Conservation (phyloP, 2,329 filamentous ascomycete species). For the Stagonosporopsis chrysanthemi region DNA sequence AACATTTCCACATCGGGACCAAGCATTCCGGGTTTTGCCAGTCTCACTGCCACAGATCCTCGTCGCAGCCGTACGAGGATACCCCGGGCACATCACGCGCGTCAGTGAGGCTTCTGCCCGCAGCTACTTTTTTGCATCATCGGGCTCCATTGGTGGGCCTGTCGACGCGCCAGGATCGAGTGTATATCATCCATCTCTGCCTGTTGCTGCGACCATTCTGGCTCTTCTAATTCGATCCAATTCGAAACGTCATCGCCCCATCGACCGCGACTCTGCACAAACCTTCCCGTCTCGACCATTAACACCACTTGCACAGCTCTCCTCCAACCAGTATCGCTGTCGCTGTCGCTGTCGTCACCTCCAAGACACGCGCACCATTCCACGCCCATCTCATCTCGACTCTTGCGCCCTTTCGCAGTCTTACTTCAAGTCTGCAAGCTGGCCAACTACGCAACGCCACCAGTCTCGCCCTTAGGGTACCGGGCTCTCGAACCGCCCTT, state of each 20-base stretch:
- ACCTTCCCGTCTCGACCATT: slow-evolving; percentile 21
- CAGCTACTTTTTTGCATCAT: slow-evolving; percentile 41
- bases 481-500: slow-evolving; percentile 65
- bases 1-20: slow-evolving; percentile 49
- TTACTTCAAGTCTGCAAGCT: slow-evolving; percentile 62
- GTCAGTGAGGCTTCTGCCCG: slow-evolving; percentile 48
- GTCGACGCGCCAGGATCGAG: slow-evolving; percentile 45
- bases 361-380: slow-evolving; percentile 16
- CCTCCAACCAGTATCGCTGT: slow-evolving; percentile 25
- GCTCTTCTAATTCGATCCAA: slow-evolving; percentile 37
- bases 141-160: slow-evolving; percentile 48
- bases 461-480: slow-evolving; percentile 71
- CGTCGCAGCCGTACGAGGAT: slow-evolving; percentile 48
- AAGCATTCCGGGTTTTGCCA: slow-evolving; percentile 41
- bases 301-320: slow-evolving; percentile 10
- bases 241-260: slow-evolving; percentile 38
- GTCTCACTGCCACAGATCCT: slow-evolving; percentile 39
- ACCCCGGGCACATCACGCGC: slow-evolving; percentile 43
- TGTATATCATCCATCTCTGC: slow-evolving; percentile 51
- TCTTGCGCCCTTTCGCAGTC: slow-evolving; percentile 27
- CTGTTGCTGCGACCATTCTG: slow-evolving; percentile 39
- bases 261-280: not conserved
- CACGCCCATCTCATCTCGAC: slow-evolving; percentile 14
- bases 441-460: slow-evolving; percentile 69
- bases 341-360: slow-evolving; percentile 19